Conservation (phyloP, 805 yeast genomes). For the Pichia pseudocactophila region DNA sequence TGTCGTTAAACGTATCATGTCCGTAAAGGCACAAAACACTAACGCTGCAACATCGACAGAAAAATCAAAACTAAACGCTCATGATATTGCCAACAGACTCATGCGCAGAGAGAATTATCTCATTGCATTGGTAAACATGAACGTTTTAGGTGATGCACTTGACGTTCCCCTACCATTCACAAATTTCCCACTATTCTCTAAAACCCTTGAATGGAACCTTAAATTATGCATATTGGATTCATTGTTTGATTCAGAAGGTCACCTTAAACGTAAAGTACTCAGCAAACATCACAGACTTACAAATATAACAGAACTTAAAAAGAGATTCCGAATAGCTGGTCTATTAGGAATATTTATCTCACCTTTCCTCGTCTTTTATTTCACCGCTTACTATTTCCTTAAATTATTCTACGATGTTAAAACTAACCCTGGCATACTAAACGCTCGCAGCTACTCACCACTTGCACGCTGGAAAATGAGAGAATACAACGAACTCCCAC, state of each 20-base stretch:
- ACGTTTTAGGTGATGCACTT: slow-evolving; percentile 58
- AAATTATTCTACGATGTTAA: slow-evolving; percentile 89
- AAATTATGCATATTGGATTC: slow-evolving; percentile 81
- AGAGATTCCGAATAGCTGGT: slow-evolving; percentile 84
- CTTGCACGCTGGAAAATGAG: slow-evolving; percentile 92
- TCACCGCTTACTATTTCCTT: slow-evolving; percentile 75
- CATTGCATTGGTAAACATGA: slow-evolving; percentile 80
- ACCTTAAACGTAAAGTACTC: slow-evolving; percentile 60
- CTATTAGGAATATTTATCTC: slow-evolving; percentile 71
- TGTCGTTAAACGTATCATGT: slow-evolving; percentile 67
- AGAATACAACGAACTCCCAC: slow-evolving; percentile 89
- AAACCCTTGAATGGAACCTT: slow-evolving; percentile 90
- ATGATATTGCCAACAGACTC: slow-evolving; percentile 87
- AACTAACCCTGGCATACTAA: slow-evolving; percentile 74
- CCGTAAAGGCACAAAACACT: slow-evolving; percentile 72
- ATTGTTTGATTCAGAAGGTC: slow-evolving; percentile 78
- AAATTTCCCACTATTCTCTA: slow-evolving; percentile 50
- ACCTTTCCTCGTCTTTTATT: slow-evolving; percentile 80
- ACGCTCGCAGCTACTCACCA: slow-evolving; percentile 85
- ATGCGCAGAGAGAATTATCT: slow-evolving; percentile 93
- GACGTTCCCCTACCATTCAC: slow-evolving; percentile 30
- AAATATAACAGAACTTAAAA: slow-evolving; percentile 58
- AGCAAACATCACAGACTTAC: slow-evolving; percentile 61
- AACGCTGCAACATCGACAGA: slow-evolving; percentile 66
- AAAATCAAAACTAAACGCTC: slow-evolving; percentile 76